These are phyloP conservation scores for Cubamyces sp. DNA, from an alignment of 768 basidiomycete genomes.

Conservation along the genomic window DNA sequence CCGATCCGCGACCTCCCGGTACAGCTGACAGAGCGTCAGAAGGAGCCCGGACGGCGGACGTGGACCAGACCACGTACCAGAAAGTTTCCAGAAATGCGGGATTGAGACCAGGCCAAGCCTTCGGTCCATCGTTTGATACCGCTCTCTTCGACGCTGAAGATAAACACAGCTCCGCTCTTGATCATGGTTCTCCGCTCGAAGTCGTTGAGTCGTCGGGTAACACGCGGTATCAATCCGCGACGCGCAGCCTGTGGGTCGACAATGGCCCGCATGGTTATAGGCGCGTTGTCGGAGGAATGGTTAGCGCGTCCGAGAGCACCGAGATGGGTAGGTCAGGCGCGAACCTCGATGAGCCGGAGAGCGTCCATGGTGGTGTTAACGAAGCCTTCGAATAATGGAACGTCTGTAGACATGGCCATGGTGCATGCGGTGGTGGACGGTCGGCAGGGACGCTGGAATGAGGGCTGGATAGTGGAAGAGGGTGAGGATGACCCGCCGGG, in stretches of 20 bases:
- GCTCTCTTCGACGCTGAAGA: constrained; percentile 88
- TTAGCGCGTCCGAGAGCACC: background rate
- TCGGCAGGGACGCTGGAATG: background rate
- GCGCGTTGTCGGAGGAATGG: background rate
- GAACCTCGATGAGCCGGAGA: constrained; percentile 63
- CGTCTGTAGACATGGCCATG: constrained; percentile 29
- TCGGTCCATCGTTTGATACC: constrained; percentile 90
- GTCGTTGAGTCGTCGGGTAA: constrained; percentile 84
- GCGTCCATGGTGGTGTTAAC: constrained; percentile 84
- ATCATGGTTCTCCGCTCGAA: constrained; percentile 65
- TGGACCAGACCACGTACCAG: constrained; percentile 51
- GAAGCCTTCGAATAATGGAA: constrained; percentile 74
- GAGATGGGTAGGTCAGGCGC: background rate
- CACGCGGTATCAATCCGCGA: constrained; percentile 77
- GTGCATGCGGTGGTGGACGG: background rate
- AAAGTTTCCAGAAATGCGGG: constrained; percentile 84
- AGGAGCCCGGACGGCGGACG: background rate
- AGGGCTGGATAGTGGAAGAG: constrained; percentile 9
- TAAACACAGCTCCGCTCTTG: constrained; percentile 70
- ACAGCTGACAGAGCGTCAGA: constrained; percentile 53
- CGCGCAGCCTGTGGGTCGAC: constrained; percentile 63
- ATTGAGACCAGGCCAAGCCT: constrained; percentile 79
- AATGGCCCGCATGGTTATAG: background rate
- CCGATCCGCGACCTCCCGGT: constrained; percentile 78
- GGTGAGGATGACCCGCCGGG: background rate